phyloP scores from a whole-genome alignment of 2,329 filamentous ascomycete species.

The Fusarium sp. region DNA sequence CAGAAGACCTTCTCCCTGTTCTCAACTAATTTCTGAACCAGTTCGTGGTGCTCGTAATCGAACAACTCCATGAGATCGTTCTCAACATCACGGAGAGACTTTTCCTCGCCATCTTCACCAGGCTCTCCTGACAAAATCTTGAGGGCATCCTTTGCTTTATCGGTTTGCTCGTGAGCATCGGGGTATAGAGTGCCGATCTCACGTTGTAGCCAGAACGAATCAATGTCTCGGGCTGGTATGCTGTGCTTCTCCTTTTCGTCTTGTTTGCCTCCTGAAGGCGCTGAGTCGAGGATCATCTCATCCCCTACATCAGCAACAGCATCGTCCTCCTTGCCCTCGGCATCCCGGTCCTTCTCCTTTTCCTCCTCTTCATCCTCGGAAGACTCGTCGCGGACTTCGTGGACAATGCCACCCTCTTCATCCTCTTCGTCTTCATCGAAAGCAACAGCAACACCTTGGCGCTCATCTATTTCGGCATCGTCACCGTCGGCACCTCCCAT shows the following conservation, averaged over 20 bases:
- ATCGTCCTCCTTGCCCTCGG: slow-evolving; percentile 62
- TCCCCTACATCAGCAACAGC: slow-evolving; percentile 74
- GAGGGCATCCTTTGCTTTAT: slow-evolving; percentile 88
- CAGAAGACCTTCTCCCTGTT: slow-evolving; percentile 96
- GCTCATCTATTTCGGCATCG: slow-evolving; percentile 86
- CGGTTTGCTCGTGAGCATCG: slow-evolving; percentile 92
- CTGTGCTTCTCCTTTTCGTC: slow-evolving; percentile 67
- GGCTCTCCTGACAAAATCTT: slow-evolving; percentile 82
- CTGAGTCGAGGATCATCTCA: slow-evolving; percentile 86
- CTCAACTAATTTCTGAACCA: slow-evolving; percentile 89
- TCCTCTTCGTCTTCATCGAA: slow-evolving; percentile 95
- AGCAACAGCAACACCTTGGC: slow-evolving; percentile 95
- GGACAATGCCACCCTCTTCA: slow-evolving; percentile 78
- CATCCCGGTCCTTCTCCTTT: slow-evolving; percentile 65
- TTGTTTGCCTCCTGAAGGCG: slow-evolving; percentile 57
- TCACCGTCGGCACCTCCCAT: slow-evolving; percentile 72
- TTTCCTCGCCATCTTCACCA: slow-evolving; percentile 82
- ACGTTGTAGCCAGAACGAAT: slow-evolving; percentile 96
- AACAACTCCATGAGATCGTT: slow-evolving; percentile 99
- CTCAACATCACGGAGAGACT: slow-evolving; percentile 89
- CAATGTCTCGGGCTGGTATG: slow-evolving; percentile 88
- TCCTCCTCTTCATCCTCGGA: slow-evolving; percentile 82
- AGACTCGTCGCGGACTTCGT: slow-evolving; percentile 89
- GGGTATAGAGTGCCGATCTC: slow-evolving; percentile 89
- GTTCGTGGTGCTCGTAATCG: slow-evolving; percentile 94